A percentile compares a stretch with the other conserved stretches of the same genome.
phyloP scores from a whole-genome alignment of 2,329 filamentous ascomycete species.

The Pseudonectria buxi region DNA sequence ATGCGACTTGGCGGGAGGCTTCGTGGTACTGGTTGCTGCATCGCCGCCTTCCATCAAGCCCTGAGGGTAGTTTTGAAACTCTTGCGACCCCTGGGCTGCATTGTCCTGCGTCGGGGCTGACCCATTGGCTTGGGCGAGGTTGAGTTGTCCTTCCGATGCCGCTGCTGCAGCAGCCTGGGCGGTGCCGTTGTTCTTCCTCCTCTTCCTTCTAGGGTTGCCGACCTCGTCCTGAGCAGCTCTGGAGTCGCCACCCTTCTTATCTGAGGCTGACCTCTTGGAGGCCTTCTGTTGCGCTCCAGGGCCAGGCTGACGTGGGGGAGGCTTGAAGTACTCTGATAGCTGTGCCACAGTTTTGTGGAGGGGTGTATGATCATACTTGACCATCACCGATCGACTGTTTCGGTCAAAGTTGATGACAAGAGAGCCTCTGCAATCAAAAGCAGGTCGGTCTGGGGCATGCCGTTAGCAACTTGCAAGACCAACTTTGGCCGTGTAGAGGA shows the following conservation, averaged over 20 bases:
- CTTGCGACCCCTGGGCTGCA: slow-evolving; percentile 4
- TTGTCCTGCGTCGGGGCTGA: slow-evolving; percentile 1
- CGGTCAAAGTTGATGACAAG: slow-evolving; percentile 45
- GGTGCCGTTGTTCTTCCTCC: slow-evolving; percentile 20
- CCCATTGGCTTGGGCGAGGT: slow-evolving; percentile 8
- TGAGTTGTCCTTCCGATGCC: neutral
- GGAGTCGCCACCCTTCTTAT: slow-evolving; percentile 19
- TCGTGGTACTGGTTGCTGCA: slow-evolving; percentile 2
- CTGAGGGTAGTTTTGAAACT: slow-evolving; percentile 11
- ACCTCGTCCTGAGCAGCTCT: slow-evolving; percentile 18
- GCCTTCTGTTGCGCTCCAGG: slow-evolving; percentile 21
- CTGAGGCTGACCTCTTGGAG: slow-evolving; percentile 22
- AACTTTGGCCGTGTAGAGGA: neutral
- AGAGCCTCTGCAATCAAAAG: slow-evolving; percentile 51
- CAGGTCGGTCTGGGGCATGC: slow-evolving; percentile 41
- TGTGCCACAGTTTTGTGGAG: slow-evolving; percentile 51
- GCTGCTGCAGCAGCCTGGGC: slow-evolving; percentile 8
- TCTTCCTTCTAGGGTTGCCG: slow-evolving; percentile 21
- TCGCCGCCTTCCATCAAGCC: slow-evolving; percentile 8
- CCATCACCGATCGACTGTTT: slow-evolving; percentile 38
- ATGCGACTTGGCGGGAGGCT: slow-evolving; percentile 9
- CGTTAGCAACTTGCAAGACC: slow-evolving; percentile 5
- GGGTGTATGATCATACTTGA: slow-evolving; percentile 51
- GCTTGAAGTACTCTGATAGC: slow-evolving; percentile 40
- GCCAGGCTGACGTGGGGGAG: slow-evolving; percentile 31